Evolutionary conservation across 1,284 basidiomycete species (phyloP), one percentile per base, ranked within the genome.

Genomic region (Moesziomyces globuligerus): DNA sequence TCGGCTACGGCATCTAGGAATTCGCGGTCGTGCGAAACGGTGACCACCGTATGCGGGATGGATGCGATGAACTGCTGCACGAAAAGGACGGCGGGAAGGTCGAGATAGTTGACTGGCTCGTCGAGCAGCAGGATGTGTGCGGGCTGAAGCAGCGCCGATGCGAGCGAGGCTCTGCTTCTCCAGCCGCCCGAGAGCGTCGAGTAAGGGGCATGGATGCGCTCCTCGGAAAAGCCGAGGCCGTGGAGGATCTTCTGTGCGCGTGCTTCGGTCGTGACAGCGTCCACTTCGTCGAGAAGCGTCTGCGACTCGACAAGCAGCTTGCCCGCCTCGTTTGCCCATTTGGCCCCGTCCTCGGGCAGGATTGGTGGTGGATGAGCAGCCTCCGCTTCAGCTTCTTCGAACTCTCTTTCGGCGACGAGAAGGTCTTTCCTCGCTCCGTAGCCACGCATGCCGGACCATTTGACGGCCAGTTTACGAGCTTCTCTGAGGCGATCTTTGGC

Each of bases 11-110:
- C 83, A 72, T 90, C 87, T 20, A 90, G 83, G 75, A 92, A 91
- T 26, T 87, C 87, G 44, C 88, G 87, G 75, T 91, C 90, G 79
- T 91, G 90, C 0, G 89, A 88, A 23, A 89, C 84, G 51, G 85
- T 83, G 25, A 91, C 85, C 10, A 91, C 83, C 0, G 89, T 88
- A 4, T 86, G 85, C 26, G 52, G 52, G 26, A 70, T 80, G 1
- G 84, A 61, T 1, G 47, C 72, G 21, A 91, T 85, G 72, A 88
- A 88, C 3, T 84, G 81, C 74, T 90, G 86, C 3, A 86, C 83
- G 81, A 84, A 86, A 20, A 85, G 80, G 2, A 84, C 75, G 18
- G 71, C 51, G 36, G 76, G 74, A 23, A 80, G 65, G 39, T 83
- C 83, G 51, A 85, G 74, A 72, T 85, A 86, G 68, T 86, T 86